phyloP scores from a whole-genome alignment of 2,329 filamentous ascomycete genomes.

The Tolypocladium tundrense region DNA sequence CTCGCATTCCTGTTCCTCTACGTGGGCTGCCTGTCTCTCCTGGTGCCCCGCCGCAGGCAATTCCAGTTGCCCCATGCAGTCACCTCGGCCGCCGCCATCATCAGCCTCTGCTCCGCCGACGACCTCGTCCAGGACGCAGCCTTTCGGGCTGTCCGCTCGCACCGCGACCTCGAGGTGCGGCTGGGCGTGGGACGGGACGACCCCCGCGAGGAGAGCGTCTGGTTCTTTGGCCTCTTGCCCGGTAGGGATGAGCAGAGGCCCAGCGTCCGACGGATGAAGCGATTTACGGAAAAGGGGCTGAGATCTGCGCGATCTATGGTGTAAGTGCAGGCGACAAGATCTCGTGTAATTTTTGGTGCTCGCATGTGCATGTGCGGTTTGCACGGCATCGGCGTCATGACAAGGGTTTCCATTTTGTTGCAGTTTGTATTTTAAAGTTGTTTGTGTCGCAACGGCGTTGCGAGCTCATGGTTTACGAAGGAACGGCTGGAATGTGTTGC shows the following conservation, averaged over 20 bases:
- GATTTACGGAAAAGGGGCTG: slow-evolving; percentile 32
- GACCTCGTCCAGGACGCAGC: slow-evolving; percentile 62
- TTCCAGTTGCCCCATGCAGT: slow-evolving; percentile 65
- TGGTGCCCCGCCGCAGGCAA: slow-evolving; percentile 50
- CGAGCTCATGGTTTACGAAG: neutral
- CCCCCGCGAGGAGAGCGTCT: slow-evolving; percentile 36
- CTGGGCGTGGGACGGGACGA: slow-evolving; percentile 45
- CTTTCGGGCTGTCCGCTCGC: slow-evolving; percentile 59
- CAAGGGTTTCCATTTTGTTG: neutral
- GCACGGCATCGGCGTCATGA: neutral
- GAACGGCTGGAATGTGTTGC: neutral
- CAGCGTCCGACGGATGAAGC: slow-evolving; percentile 33
- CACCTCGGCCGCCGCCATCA: slow-evolving; percentile 62
- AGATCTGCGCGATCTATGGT: slow-evolving; percentile 15
- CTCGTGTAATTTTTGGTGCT: neutral
- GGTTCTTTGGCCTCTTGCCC: slow-evolving; percentile 36
- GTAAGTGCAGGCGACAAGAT: slow-evolving; percentile 5
- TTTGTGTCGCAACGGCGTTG: neutral
- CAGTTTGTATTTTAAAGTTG: neutral
- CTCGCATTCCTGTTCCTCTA: slow-evolving; percentile 64
- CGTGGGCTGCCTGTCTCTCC: slow-evolving; percentile 48
- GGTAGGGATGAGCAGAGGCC: slow-evolving; percentile 30
- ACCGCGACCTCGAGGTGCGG: slow-evolving; percentile 56
- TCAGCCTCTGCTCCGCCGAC: slow-evolving; percentile 67
- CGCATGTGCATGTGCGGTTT: neutral